Conservation (phyloP, 192 early-diverging fungal genomes). For the Coemansia sp. region DNA sequence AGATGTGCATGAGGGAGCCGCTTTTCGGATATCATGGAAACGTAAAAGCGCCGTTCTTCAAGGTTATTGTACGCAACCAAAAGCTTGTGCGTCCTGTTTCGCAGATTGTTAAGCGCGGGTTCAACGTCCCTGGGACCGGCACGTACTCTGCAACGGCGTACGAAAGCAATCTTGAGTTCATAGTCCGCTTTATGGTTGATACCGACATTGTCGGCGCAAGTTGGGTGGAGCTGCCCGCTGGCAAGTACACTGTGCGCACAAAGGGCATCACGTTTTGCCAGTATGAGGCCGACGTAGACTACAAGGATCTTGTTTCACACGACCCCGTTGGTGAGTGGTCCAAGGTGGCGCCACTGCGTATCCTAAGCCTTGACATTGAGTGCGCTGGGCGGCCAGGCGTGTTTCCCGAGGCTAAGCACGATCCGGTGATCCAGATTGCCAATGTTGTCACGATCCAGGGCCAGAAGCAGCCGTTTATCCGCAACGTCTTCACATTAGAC, state of each 20-base stretch:
- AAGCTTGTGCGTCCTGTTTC: constrained; percentile 40
- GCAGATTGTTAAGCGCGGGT: constrained; percentile 55
- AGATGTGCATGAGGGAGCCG: constrained; percentile 74
- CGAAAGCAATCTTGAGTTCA: constrained; percentile 88
- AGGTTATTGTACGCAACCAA: constrained; percentile 68
- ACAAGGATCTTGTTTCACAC: constrained; percentile 78
- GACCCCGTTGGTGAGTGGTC: constrained; percentile 89
- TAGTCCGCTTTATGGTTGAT: constrained; percentile 96
- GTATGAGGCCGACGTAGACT: constrained; percentile 78
- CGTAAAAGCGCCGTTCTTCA: constrained; percentile 75
- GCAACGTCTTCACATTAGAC: constrained; percentile 93
- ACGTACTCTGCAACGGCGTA: constrained; percentile 61
- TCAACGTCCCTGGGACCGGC: constrained; percentile 61
- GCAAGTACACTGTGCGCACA: constrained; percentile 65
- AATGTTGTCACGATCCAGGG: constrained; percentile 92
- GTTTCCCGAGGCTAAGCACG: constrained; percentile 88
- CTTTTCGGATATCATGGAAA: constrained; percentile 89
- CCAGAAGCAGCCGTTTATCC: constrained; percentile 83
- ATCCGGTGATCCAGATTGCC: constrained; percentile 98
- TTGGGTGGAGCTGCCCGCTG: constrained; percentile 88
- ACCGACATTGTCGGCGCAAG: constrained; percentile 77
- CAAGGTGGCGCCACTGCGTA: constrained; percentile 89
- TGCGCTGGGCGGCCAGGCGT: constrained; percentile 94
- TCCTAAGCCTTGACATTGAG: constrained; percentile 98
- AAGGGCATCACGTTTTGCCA: constrained; percentile 60